phyloP scores from a whole-genome alignment of 2,329 filamentous ascomycete genomes.

The Claviceps digitariae region DNA sequence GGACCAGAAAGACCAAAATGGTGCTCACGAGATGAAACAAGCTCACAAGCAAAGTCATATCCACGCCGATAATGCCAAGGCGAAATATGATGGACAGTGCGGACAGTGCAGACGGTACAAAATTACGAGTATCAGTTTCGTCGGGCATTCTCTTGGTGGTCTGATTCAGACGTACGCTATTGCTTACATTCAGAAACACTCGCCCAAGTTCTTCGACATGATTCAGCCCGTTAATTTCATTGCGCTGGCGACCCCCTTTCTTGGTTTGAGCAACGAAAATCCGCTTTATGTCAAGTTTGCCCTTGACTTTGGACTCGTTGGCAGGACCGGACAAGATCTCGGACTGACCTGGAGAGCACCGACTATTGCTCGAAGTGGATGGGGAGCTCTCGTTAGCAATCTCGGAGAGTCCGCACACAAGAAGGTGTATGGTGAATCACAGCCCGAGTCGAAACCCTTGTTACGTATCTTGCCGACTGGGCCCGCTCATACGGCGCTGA shows the following conservation, averaged over 20 bases:
- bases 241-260: conserved; percentile 70
- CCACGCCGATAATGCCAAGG: conserved; percentile 39
- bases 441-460: conserved; percentile 77
- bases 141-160: conserved; percentile 83
- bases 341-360: conserved; percentile 90
- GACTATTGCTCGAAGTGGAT: conserved; percentile 70
- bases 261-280: conserved; percentile 93
- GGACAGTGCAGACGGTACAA: conserved; percentile 49
- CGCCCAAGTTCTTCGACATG: conserved; percentile 73
- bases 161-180: conserved; percentile 87
- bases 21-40: conserved; percentile 29
- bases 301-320: conserved; percentile 87
- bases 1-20: conserved; percentile 27
- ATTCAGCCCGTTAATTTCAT: conserved; percentile 89
- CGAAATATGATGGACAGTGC: conserved; percentile 30
- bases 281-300: conserved; percentile 96
- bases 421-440: conserved; percentile 42
- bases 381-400: conserved; percentile 76
- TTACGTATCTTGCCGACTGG: conserved; percentile 82
- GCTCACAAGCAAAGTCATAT: conserved; percentile 50
- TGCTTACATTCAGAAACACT: conserved; percentile 94
- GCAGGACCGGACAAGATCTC: conserved; percentile 89
- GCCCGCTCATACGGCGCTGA: conserved; percentile 73
- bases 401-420: conserved; percentile 56
- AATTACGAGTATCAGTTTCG: conserved; percentile 89